Evolutionary conservation across 768 basidiomycete species (phyloP).

Genomic region (Naematelia encephala): DNA sequence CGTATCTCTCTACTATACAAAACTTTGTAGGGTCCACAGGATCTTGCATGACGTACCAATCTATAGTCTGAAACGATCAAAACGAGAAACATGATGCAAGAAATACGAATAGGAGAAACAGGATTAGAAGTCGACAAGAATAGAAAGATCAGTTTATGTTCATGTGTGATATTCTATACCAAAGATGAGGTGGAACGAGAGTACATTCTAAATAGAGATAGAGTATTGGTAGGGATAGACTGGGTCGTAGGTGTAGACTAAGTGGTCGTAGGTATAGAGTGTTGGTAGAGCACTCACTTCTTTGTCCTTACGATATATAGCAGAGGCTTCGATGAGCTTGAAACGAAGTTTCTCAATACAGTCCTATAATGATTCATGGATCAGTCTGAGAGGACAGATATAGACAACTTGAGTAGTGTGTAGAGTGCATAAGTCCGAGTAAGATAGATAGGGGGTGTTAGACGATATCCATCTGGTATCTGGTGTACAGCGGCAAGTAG

Average conservation of each 20-base stretch:
- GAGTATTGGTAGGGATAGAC: too few species aligned
- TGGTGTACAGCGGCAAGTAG: neutral
- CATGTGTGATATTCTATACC: too few species aligned
- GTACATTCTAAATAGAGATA: conserved; percentile 3
- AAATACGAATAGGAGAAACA: too few species aligned
- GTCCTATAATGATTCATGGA: conserved; percentile 39
- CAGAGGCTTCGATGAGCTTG: conserved; percentile 50
- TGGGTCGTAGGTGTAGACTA: neutral
- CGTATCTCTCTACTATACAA: conserved; percentile 51
- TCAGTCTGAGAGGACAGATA: neutral
- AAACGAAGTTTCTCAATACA: conserved; percentile 46
- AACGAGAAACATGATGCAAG: too few species aligned
- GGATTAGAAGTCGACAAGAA: neutral
- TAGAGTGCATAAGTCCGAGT: neutral
- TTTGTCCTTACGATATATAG: conserved; percentile 49
- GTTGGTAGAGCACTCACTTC: conserved; percentile 27
- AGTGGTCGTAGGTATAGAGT: neutral
- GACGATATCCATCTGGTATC: neutral
- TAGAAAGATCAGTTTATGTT: too few species aligned
- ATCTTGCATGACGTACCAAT: conserved; percentile 53
- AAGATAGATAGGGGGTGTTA: neutral
- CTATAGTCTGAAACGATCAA: conserved; percentile 41
- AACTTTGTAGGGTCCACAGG: conserved; percentile 51
- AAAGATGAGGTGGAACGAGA: too few species aligned
- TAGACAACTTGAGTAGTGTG: neutral